These are phyloP conservation scores for Boletus bicolor DNA, from an alignment of 768 basidiomycete genomes.

Conservation along the genomic window DNA sequence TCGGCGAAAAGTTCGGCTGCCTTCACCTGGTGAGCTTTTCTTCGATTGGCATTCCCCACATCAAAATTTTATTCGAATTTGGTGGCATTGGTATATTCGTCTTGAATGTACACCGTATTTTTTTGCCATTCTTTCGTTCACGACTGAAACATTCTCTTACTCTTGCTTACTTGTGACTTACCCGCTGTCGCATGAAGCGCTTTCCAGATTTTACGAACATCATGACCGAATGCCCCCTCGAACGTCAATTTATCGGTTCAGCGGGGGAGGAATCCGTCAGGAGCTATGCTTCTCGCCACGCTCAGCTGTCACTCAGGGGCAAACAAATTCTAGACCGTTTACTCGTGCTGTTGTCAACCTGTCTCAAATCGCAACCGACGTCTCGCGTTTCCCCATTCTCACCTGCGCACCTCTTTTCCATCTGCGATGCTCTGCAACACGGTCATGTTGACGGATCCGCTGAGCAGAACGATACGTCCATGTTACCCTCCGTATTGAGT, in stretches of 20 bases:
- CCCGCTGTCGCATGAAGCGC: slow-evolving; percentile 7
- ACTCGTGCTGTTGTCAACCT: slow-evolving; percentile 12
- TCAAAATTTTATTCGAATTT: neutral
- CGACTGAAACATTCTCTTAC: slow-evolving; percentile 6
- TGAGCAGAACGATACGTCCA: neutral
- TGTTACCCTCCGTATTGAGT: slow-evolving; percentile 23
- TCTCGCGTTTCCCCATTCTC: slow-evolving; percentile 2
- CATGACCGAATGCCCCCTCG: slow-evolving; percentile 16
- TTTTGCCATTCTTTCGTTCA: slow-evolving; percentile 3
- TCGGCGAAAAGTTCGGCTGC: neutral
- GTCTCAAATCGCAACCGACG: slow-evolving; percentile 3
- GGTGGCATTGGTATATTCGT: slow-evolving; percentile 3
- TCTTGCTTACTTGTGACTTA: neutral
- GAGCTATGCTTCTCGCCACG: neutral
- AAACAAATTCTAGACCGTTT: slow-evolving; percentile 13
- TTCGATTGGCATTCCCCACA: slow-evolving; percentile 1
- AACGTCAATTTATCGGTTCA: neutral
- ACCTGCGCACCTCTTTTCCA: slow-evolving; percentile 22
- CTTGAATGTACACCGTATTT: neutral
- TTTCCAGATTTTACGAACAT: slow-evolving; percentile 18
- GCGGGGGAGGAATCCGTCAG: slow-evolving; percentile 1
- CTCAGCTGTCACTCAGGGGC: slow-evolving; percentile 9
- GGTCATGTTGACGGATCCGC: neutral
- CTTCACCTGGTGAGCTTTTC: slow-evolving; percentile 14
- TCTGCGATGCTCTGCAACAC: slow-evolving; percentile 18